Evolutionary conservation across 2,329 filamentous ascomycete species (phyloP).

Genomic region (Xylaria sp.): DNA sequence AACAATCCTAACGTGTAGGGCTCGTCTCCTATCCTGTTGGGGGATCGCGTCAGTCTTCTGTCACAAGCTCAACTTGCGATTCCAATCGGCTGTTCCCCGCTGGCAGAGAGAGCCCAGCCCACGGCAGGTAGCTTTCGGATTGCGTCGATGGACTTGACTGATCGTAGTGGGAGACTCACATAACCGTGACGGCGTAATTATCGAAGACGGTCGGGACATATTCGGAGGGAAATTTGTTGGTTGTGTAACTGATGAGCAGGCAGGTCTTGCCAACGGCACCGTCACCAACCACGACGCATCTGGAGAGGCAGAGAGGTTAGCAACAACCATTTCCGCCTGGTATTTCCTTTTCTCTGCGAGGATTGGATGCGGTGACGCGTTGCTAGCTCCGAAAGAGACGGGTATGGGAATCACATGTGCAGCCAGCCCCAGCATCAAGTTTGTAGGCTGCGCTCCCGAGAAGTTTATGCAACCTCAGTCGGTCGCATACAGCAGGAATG

Average conservation of each 20-base stretch:
- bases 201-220: conserved; percentile 99
- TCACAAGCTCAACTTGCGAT: not conserved
- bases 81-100: not conserved
- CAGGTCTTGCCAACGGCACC: conserved; percentile 99
- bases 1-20: conserved; percentile 97
- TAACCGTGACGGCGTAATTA: conserved; percentile 99
- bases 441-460: conserved; percentile 5
- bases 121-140: not conserved
- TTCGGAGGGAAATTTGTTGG: conserved; percentile 99
- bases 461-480: conserved; percentile 16
- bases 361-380: conserved; percentile 19
- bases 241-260: conserved; percentile 98
- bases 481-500: conserved; percentile 7
- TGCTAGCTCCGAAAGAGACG: conserved; percentile 4
- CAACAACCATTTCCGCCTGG: conserved; percentile 8
- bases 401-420: conserved; percentile 10
- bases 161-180: conserved; percentile 66
- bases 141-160: not conserved
- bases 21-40: conserved; percentile 91
- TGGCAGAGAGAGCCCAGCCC: no score
- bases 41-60: conserved; percentile 19
- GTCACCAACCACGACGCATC: conserved; percentile 98
- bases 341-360: conserved; percentile 3
- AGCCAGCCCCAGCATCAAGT: conserved; percentile 13
- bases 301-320: conserved; percentile 44